Evolutionary conservation across 2,329 filamentous ascomycete species (phyloP), one percentile per base, ranked within the genome.

Genomic region (Alternaria panax): DNA sequence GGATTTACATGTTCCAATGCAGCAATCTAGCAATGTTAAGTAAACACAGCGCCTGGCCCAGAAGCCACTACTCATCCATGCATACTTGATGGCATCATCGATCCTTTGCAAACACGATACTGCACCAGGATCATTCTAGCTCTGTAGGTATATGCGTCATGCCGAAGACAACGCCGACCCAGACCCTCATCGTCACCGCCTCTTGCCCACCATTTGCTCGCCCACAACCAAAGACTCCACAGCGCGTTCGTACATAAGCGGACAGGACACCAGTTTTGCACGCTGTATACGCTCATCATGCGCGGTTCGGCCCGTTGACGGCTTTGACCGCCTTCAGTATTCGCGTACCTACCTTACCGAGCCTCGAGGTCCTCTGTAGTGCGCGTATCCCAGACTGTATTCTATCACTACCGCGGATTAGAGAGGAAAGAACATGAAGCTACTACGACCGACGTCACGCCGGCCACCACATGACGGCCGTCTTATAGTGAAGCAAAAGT

Each of bases 151-250:
- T 32, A 7, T 22, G 32, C 47, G 36, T 30, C 22, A 43, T 55
- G 56, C 56, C 51, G 51, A 59, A 48, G 30, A 18, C 25, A 28
- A 20, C 16, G 28, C 51, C 45, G 51, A 55, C 25, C 25, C 51
- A 28, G 41, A 42, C n/a, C 47, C 42, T 32, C 43, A 16, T 53
- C 56, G 56, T 47, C 22, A 47, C 54, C 54, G 48, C 48, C 24
- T 51, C 27, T 53, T 16, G 7, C n/a, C 43, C 11, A 16, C 32
- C 16, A 53, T 40, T 46, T 30, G 28, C 42, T 20, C 9, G 32
- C 51, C 28, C 36, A 14, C n/a, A 32, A 7, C 16, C 40, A n/a
- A 36, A 11, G 45, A 16, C 18, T 34, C 28, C 45, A 47, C 28
- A 34, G 28, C 45, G 45, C 45, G 8, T 47, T 24, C 18, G 28